Base-by-base conservation (phyloP, 345 rosid genomes). In the Syzygium aqueum region DNA sequence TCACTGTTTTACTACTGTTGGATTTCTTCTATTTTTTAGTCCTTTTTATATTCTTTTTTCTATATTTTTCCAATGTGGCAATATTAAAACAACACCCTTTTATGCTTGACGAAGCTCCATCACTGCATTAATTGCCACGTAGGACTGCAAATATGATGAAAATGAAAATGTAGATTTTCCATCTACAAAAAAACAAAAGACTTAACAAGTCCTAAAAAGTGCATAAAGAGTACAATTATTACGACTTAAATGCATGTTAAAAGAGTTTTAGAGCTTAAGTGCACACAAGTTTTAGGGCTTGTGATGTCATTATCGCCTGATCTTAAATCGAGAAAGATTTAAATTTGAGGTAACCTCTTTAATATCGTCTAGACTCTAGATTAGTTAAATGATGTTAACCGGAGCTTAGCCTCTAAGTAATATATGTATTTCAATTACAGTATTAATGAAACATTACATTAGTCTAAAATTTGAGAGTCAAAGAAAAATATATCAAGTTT, bases 81-180 rank as follows among this genome's bases (percentile, higher is more conserved):
- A 27, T 27, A 27, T 16, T 4, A 7, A 27, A 59, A 13, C 8
- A 59, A 6, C 17, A 0, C 7, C 67, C 30, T 27, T 25, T 5
- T 59, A 19, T 13, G 33, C 17, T 61, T 61, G 73, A 61, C 19
- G 37, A n/a, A 61, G 37, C 37, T 13, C 73, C 73, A 6, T 61
- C 16, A 13, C 37, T 0, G 1, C 2, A 1, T n/a, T 3, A 61
- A 61, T 12, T 15, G 0, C 73, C 73, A 61, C 6, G 73, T 2
- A 6, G 2, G 37, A 61, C 4, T 2, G 1, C 3, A 61, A n/a
- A 13, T 13, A n/a, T 13, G 4, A n/a, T 61, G 3, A 56, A 37
- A 37, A 37, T 37, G 40, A 21, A 56, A 56, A 23, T 56, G 61
- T 6, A 56, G 2, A 23, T 8, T 56, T 56, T 56, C 27, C 59